These are phyloP conservation scores for Solanum paucissectum DNA, from an alignment of 257 asterid species.

Conservation along the genomic window DNA sequence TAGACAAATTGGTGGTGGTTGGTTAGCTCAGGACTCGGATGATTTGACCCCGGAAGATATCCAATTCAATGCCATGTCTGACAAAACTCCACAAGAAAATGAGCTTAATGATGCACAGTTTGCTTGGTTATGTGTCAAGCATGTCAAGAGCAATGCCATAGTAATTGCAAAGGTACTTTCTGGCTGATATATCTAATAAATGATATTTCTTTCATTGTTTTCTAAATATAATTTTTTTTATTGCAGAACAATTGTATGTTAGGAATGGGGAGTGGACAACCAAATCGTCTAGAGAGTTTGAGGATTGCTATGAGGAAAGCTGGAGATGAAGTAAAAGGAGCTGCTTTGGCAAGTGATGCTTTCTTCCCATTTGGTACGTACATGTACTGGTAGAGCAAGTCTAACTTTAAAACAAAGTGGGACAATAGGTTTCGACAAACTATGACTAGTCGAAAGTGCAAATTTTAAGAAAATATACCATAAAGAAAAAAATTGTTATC, in stretches of 20 bases:
- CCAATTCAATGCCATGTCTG: slow-evolving; percentile 54
- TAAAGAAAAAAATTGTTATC: background rate
- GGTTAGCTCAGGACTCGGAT: slow-evolving; percentile 97
- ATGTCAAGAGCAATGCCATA: slow-evolving; percentile 94
- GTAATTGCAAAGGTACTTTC: slow-evolving; percentile 72
- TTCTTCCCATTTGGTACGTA: slow-evolving; percentile 86
- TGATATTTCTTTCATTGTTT: background rate
- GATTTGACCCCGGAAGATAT: slow-evolving; percentile 80
- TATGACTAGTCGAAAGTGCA: background rate
- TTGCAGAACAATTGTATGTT: slow-evolving; percentile 70
- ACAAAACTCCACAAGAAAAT: slow-evolving; percentile 48
- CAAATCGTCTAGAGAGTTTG: slow-evolving; percentile 87
- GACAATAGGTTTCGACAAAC: background rate
- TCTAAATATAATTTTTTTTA: background rate
- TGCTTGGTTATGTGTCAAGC: slow-evolving; percentile 95
- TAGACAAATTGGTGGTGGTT: slow-evolving; percentile 97
- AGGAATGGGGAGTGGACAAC: slow-evolving; percentile 99
- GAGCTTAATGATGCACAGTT: slow-evolving; percentile 74
- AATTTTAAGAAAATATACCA: background rate
- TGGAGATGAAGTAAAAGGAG: slow-evolving; percentile 88
- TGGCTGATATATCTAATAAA: background rate
- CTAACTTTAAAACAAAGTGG: background rate
- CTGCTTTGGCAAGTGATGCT: slow-evolving; percentile 96
- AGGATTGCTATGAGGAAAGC: slow-evolving; percentile 87
- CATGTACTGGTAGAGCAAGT: background rate